Evolutionary conservation across 2,329 filamentous ascomycete genomes (phyloP), one percentile per base, ranked within the genome.

Genomic region (Elsinoe ampelina): DNA sequence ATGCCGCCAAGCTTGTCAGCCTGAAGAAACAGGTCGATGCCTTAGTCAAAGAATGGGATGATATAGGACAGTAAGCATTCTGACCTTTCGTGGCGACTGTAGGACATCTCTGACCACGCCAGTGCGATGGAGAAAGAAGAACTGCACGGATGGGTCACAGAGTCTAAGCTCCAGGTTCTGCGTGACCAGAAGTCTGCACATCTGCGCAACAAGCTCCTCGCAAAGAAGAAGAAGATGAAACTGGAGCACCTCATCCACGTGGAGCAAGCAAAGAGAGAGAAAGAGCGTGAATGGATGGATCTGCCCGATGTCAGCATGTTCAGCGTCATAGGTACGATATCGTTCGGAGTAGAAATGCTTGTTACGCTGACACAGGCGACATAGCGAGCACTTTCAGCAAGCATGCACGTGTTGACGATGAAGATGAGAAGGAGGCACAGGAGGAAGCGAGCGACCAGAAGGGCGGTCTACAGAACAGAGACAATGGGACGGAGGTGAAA

Each of bases 231-330:
- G 26, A 30, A 30, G 26, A 30, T 30, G 26, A 30, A 30, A 30
- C 7, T 30, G 26, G 26, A 30, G 26, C 26, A 30, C 26, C 26
- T 30, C 26, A 30, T 30, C 26, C 26, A 30, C 26, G 26, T 12
- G 17, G 41, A 45, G 19, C 41, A 45, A 20, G 41, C 41, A 17
- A 45, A 22, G 20, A 45, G 19, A 13, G 26, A 45, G 34, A 13
- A 17, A 34, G 13, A n/a, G 12, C 19, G 20, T 47, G 19, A 6
- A 3, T 36, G 35, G 15, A 26, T 5, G 12, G 13, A 38, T 39
- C 41, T 58, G 50, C 47, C 54, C 39, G 50, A 48, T 12, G 45
- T 58, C 38, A 55, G 39, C 38, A 15, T 34, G 19, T 3, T 45
- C 20, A 45, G 26, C 10, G 26, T 45, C 39, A 42, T 15, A 17